phyloP scores from a whole-genome alignment of 139 green algal species.

The Haematococcus sp. region DNA sequence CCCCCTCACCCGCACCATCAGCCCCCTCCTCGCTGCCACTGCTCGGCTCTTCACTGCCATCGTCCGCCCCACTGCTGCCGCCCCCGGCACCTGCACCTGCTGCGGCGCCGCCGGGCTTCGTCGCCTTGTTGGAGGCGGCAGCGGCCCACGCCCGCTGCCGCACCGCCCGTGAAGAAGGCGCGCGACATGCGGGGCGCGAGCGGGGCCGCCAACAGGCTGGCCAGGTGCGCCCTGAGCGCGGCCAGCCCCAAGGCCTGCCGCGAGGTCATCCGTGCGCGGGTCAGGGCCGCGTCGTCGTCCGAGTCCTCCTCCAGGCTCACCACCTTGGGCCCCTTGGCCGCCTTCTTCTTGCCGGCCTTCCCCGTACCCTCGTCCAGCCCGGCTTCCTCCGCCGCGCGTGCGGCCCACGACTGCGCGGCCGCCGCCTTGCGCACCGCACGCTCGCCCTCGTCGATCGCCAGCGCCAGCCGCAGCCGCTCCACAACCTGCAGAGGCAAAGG shows the following conservation, averaged over 20 bases:
- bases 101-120: background rate
- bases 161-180: constrained; percentile 37
- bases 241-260: constrained; percentile 10
- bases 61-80: constrained; percentile 14
- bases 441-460: constrained; percentile 65
- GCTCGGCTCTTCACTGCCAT: no score
- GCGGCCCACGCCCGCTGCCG: constrained; percentile 9
- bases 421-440: constrained; percentile 55
- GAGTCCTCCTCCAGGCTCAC: background rate
- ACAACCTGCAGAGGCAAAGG: constrained; percentile 19
- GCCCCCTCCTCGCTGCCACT: no score
- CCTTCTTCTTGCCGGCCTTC: background rate
- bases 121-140: background rate
- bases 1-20: no score
- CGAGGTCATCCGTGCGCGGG: background rate
- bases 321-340: background rate
- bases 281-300: background rate
- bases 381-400: background rate
- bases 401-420: constrained; percentile 57
- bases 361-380: background rate
- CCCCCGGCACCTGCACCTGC: background rate
- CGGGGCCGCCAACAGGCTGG: constrained; percentile 26
- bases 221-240: constrained; percentile 25
- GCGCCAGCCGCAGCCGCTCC: constrained; percentile 37
- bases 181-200: constrained; percentile 28